phyloP scores from a whole-genome alignment of 192 early-diverging fungal species.

The Ambispora gerdemannii region DNA sequence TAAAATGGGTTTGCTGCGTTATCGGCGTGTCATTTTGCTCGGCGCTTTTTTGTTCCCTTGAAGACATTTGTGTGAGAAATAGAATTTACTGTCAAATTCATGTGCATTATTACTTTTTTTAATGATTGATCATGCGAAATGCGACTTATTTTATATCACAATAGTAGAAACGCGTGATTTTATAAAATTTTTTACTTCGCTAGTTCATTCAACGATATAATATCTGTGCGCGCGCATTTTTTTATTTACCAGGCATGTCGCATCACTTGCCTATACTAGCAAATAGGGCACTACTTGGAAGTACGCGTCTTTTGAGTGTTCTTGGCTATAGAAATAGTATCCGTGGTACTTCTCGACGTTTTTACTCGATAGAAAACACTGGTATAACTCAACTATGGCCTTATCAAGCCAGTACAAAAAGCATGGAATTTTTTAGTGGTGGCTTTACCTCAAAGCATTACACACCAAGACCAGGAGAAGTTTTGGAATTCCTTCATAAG shows the following conservation, averaged over 20 bases:
- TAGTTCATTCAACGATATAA: background rate
- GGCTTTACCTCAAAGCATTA: conserved; percentile 29
- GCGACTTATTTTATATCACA: too few species aligned
- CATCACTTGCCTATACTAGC: background rate
- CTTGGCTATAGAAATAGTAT: too few species aligned
- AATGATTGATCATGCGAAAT: too few species aligned
- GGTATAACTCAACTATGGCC: too few species aligned
- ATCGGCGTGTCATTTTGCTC: background rate
- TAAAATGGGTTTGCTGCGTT: too few species aligned
- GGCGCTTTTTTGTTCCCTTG: background rate
- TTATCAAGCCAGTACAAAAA: background rate
- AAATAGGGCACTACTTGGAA: background rate
- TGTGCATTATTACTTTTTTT: too few species aligned
- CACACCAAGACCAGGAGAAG: conserved; percentile 26
- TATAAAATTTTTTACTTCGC: too few species aligned
- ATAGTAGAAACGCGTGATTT: too few species aligned
- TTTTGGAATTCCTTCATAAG: conserved; percentile 36
- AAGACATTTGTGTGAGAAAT: background rate
- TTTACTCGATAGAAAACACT: too few species aligned
- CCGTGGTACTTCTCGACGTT: too few species aligned
- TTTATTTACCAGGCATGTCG: background rate
- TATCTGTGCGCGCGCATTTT: background rate
- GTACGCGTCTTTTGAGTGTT: background rate
- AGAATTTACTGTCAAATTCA: background rate
- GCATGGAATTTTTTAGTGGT: background rate